A percentile compares a stretch with the other conserved stretches of the same genome.
Conservation (phyloP, 2,329 filamentous ascomycete genomes). For the Thermoascus crustaceus region DNA sequence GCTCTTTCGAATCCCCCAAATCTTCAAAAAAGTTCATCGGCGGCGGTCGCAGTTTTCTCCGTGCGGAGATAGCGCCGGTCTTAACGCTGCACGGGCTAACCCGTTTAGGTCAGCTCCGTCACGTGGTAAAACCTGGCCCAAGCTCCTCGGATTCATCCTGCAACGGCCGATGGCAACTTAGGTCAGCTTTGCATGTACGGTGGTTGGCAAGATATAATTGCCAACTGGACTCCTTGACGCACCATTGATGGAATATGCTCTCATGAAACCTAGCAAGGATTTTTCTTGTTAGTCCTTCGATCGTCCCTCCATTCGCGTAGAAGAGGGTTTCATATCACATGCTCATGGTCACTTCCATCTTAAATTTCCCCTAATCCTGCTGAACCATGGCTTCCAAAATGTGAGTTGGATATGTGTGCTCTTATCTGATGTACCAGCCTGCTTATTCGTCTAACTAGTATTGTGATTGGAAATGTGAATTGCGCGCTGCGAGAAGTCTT, state of each 20-base stretch:
- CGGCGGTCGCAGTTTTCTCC: constrained; percentile 23
- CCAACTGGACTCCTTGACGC: too few relatives aligned
- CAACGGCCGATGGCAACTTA: constrained; percentile 7
- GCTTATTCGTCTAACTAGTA: constrained; percentile 24
- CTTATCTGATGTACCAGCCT: constrained; percentile 2
- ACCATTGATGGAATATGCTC: too few relatives aligned
- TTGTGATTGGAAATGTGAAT: constrained; percentile 75
- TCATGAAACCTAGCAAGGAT: too few relatives aligned
- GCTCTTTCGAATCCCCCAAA: constrained; percentile 1
- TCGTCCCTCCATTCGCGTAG: too few relatives aligned
- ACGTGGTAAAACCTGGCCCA: constrained; percentile 25
- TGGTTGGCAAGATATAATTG: too few relatives aligned
- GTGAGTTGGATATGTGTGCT: constrained; percentile 28
- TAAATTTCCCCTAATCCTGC: too few relatives aligned
- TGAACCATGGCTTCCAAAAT: constrained; percentile 51
- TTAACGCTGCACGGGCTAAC: constrained; percentile 7
- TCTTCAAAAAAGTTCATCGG: constrained; percentile 33
- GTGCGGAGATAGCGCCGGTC: constrained; percentile 16
- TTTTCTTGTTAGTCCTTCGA: too few relatives aligned
- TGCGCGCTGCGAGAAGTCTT: constrained; percentile 71
- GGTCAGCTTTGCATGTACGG: too few relatives aligned
- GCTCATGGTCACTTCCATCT: too few relatives aligned
- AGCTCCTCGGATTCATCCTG: constrained; percentile 21
- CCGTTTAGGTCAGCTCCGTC: constrained; percentile 5
- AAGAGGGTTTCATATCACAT: too few relatives aligned